Evolutionary conservation across 129 eudicot species (phyloP).

Genomic region (Calendula officinalis): DNA sequence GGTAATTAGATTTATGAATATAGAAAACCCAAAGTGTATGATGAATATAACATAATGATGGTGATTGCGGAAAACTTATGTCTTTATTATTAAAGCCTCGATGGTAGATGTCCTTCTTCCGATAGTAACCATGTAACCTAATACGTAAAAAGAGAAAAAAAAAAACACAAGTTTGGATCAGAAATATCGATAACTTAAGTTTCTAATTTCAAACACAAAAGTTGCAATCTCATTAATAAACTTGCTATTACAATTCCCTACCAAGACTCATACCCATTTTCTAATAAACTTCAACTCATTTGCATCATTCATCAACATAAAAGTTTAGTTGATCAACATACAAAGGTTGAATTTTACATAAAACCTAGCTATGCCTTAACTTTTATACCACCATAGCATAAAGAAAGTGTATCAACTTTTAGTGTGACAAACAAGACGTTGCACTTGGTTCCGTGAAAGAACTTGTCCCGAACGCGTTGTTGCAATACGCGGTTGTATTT

Average conservation of each 20-base stretch:
- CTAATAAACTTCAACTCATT: not conserved
- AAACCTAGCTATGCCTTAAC: constrained; percentile 8
- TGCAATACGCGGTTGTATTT: constrained; percentile 25
- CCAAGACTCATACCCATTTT: not conserved
- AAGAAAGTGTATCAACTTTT: not conserved
- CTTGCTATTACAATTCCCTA: not conserved
- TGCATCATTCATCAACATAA: not conserved
- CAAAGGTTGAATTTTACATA: constrained; percentile 4
- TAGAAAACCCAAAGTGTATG: no score
- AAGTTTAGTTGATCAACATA: constrained; percentile 8
- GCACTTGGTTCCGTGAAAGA: constrained; percentile 25
- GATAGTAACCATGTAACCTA: no score
- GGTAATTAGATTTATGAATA: no score
- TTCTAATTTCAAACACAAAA: not conserved
- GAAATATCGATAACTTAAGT: not conserved
- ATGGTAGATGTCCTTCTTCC: no score
- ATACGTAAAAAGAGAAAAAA: no score
- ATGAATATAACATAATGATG: no score
- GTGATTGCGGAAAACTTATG: no score
- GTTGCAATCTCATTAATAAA: not conserved
- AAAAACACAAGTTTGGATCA: no score
- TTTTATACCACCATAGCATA: not conserved
- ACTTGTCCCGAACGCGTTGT: constrained; percentile 34
- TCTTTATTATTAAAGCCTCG: no score
- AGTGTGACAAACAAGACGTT: constrained; percentile 30